Percentiles rank a stretch among this genome's conserved stretches.
phyloP scores from a whole-genome alignment of 2,329 filamentous ascomycete genomes.

The Claviceps pusilla region DNA sequence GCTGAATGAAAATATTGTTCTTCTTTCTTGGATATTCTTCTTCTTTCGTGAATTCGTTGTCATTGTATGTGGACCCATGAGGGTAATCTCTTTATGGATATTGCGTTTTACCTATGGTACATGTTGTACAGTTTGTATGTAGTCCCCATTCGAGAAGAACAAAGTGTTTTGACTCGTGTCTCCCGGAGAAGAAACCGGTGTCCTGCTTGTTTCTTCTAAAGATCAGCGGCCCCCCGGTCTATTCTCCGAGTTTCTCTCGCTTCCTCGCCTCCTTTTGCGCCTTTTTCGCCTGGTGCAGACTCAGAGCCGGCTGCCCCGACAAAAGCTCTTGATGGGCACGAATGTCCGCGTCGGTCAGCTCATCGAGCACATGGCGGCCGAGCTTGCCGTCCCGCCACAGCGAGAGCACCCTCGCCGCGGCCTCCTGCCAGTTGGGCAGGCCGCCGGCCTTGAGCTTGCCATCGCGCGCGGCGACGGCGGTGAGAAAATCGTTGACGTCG shows the following conservation, averaged over 20 bases:
- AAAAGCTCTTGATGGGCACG: conserved; percentile 28
- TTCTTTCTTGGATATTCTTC: no score
- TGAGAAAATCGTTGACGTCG: conserved; percentile 59
- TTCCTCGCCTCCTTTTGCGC: conserved; percentile 44
- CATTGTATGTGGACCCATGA: not conserved
- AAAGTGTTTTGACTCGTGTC: no score
- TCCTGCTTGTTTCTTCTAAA: no score
- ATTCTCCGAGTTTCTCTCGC: conserved; percentile 19
- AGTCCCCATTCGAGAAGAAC: no score
- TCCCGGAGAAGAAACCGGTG: no score
- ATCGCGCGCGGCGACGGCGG: conserved; percentile 54
- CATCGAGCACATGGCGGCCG: conserved; percentile 66
- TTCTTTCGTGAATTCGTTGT: not conserved
- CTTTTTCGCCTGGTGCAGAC: conserved; percentile 56
- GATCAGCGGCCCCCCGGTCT: no score
- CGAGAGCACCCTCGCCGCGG: conserved; percentile 67
- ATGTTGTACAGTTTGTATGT: not conserved
- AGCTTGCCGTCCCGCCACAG: conserved; percentile 66
- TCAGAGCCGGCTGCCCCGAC: conserved; percentile 34
- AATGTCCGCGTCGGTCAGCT: conserved; percentile 47
- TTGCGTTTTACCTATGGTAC: not conserved
- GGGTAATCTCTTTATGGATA: not conserved
- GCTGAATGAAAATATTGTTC: not conserved
- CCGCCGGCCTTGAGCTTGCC: conserved; percentile 66
- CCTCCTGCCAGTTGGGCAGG: conserved; percentile 50